Evolutionary conservation across 2,329 filamentous ascomycete genomes (phyloP), one percentile per base, ranked within the genome.

Genomic region (Cadophora sp.): DNA sequence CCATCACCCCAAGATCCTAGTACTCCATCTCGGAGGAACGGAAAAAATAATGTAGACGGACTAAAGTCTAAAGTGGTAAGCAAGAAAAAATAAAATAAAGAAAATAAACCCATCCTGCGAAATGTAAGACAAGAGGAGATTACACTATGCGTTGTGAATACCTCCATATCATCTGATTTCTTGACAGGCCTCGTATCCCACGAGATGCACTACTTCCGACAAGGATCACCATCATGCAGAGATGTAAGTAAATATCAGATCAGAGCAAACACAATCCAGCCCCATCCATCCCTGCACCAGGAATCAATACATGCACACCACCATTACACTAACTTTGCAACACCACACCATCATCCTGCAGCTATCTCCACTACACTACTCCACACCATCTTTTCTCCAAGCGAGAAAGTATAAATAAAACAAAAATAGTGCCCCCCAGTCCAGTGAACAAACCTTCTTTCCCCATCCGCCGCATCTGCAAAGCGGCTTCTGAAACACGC

Each of bases 281-380:
- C 18, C 18, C 18, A 53, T 33, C 18, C 18, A 53, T 53, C 50
- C 50, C 50, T 53, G 50, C 50, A 24, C 33, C 27, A 7, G 24
- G 4, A 53, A 33, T 53, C 50, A 53, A 53, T 53, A 53, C 24
- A 24, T 53, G 24, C 50, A 53, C 50, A 53, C 36, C 36, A 39
- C 36, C 36, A 39, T 33, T 5, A 9, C 36, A 39, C 36, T 13
- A 22, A 30, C 27, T 22, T 2, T 8, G 45, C 45, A 22, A 20
- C n/a, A 48, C 9, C 45, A 18, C 45, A n/a, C n/a, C 45, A 11
- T 48, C 45, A 13, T 13, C 43, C 43, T 6, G 8, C 43, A 45
- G n/a, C n/a, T 16, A 45, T n/a, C 43, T 13, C 36, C 36, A 30
- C 4, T 30, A 4, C 27, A 30, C 36, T 39, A 30, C 36, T 39